These are phyloP conservation scores for Tremella mesenterica DNA, from an alignment of 768 basidiomycete species.

Conservation along the genomic window DNA sequence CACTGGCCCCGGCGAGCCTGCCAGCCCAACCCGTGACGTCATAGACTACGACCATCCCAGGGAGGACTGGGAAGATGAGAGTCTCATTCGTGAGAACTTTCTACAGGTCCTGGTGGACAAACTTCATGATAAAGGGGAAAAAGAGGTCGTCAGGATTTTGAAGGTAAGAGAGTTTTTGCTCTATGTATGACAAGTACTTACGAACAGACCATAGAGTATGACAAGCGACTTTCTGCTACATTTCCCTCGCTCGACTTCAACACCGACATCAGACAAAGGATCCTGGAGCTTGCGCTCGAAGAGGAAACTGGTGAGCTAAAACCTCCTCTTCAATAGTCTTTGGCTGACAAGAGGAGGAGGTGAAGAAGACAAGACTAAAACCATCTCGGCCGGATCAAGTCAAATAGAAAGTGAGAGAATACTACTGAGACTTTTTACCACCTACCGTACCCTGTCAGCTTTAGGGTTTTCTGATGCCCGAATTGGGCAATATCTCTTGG, in stretches of 20 bases:
- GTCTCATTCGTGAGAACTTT: conserved; percentile 42
- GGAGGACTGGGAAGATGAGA: conserved; percentile 34
- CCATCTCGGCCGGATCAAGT: conserved; percentile 18
- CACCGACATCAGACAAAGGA: conserved; percentile 52
- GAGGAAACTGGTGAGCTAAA: conserved; percentile 13
- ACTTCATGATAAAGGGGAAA: conserved; percentile 78
- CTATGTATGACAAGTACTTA: conserved; percentile 2
- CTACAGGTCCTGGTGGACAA: conserved; percentile 70
- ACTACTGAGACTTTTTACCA: conserved; percentile 61
- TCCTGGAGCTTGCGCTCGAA: conserved; percentile 51
- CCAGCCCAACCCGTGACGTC: too few relatives aligned
- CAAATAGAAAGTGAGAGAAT: conserved; percentile 55
- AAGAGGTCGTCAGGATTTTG: conserved; percentile 62
- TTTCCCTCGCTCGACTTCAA: conserved; percentile 61
- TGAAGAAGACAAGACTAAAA: conserved; percentile 1
- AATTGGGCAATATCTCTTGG: conserved; percentile 61
- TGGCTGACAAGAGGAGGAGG: neutral
- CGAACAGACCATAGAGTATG: conserved; percentile 65
- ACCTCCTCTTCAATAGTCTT: neutral
- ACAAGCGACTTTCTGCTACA: conserved; percentile 61
- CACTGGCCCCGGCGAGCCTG: too few relatives aligned
- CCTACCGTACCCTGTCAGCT: conserved; percentile 69
- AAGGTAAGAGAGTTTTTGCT: conserved; percentile 51
- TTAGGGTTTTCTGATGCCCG: conserved; percentile 64
- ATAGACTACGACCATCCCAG: too few relatives aligned